Evolutionary conservation across 768 basidiomycete species (phyloP).

Genomic region (Fomitopsis pulvina): DNA sequence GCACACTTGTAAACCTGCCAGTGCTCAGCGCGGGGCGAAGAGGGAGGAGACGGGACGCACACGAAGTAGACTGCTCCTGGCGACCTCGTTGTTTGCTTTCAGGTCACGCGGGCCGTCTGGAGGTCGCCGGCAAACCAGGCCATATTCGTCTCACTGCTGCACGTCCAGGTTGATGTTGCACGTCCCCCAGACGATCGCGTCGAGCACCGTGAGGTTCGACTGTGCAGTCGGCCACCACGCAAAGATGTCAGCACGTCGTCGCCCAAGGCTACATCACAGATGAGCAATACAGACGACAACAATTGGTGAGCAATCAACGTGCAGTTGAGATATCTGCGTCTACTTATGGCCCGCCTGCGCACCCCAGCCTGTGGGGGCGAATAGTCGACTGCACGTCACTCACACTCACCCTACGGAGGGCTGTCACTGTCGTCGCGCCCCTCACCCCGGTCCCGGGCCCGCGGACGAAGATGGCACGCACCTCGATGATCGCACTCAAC

Average conservation of each 20-base stretch:
- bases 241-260: not conserved
- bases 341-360: too few relatives aligned
- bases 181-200: constrained; percentile 69
- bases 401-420: not conserved
- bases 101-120: constrained; percentile 48
- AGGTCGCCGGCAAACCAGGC: constrained; percentile 49
- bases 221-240: constrained; percentile 50
- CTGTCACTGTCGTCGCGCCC: too few relatives aligned
- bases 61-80: constrained; percentile 51
- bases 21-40: not conserved
- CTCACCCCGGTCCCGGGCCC: too few relatives aligned
- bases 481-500: constrained; percentile 46
- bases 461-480: constrained; percentile 32
- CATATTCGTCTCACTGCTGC: constrained; percentile 65
- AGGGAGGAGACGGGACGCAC: constrained; percentile 13
- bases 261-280: too few relatives aligned
- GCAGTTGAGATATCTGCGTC: too few relatives aligned
- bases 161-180: constrained; percentile 54
- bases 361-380: too few relatives aligned
- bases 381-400: too few relatives aligned
- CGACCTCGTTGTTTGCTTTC: constrained; percentile 41
- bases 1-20: constrained; percentile 37
- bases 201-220: constrained; percentile 52
- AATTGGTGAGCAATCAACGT: too few relatives aligned
- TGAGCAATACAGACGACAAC: too few relatives aligned